These are phyloP conservation scores for Westerdykella aurantiaca DNA, from an alignment of 2,329 filamentous ascomycete species.

Conservation along the genomic window DNA sequence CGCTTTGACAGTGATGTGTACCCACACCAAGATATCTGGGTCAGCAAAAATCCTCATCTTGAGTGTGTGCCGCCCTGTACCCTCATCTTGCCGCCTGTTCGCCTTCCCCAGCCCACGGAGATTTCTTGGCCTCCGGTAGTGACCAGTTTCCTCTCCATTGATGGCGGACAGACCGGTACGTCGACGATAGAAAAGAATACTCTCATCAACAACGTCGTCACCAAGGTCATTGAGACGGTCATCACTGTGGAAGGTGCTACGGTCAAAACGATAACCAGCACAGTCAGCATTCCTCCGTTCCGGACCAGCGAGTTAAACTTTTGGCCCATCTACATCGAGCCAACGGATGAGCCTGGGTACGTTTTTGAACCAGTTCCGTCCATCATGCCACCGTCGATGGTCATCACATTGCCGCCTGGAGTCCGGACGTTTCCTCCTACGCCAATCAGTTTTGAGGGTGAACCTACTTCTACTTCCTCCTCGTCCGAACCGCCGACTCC, in stretches of 20 bases:
- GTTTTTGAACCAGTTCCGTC: slow-evolving; percentile 2
- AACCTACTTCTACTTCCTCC: neutral
- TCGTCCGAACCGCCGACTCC: neutral
- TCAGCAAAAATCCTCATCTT: neutral
- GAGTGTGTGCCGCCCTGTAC: slow-evolving; percentile 7
- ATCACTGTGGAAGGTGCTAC: slow-evolving; percentile 1
- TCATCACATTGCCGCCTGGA: neutral
- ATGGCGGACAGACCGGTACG: neutral
- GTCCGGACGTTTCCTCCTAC: slow-evolving; percentile 1
- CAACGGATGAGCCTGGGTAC: neutral
- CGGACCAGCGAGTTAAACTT: slow-evolving; percentile 6
- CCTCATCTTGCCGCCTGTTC: slow-evolving; percentile 4
- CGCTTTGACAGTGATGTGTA: slow-evolving; percentile 2
- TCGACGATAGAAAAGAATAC: neutral
- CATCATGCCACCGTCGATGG: slow-evolving; percentile 1
- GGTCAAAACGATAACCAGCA: neutral
- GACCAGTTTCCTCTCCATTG: slow-evolving; percentile 1
- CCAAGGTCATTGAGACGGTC: neutral
- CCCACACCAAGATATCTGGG: slow-evolving; percentile 2
- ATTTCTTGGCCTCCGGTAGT: slow-evolving; percentile 4
- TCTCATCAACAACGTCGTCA: neutral
- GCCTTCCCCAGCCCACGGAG: slow-evolving; percentile 1
- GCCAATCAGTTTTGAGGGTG: neutral
- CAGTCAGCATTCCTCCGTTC: slow-evolving; percentile 2
- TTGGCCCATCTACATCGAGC: slow-evolving; percentile 4